Evolutionary conservation across 345 rosid genomes (phyloP).

Genomic region (Eucalyptus cloeziana): DNA sequence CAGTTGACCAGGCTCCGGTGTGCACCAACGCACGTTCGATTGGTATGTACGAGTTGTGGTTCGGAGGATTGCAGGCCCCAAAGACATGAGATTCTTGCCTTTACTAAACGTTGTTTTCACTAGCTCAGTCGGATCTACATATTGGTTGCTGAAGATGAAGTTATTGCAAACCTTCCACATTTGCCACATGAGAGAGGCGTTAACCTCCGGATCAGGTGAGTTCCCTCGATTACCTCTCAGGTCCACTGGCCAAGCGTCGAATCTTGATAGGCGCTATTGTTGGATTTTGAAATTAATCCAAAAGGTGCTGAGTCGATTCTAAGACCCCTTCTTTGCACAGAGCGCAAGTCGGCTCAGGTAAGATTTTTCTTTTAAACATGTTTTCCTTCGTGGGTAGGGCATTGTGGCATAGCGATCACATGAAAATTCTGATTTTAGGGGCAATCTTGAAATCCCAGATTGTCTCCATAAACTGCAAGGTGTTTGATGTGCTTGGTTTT

Average conservation of each 20-base stretch:
- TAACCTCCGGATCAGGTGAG: background rate
- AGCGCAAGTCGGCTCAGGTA: background rate
- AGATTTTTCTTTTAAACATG: too few relatives aligned
- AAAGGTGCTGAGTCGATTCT: background rate
- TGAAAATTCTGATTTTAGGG: background rate
- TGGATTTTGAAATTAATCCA: background rate
- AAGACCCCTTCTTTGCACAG: too few relatives aligned
- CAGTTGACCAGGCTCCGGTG: background rate
- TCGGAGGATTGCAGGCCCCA: background rate
- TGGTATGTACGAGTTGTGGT: background rate
- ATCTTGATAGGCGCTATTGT: background rate
- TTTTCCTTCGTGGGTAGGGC: background rate
- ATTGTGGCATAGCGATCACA: fast-evolving
- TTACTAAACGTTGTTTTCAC: too few relatives aligned
- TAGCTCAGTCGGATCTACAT: background rate
- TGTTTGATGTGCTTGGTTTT: background rate
- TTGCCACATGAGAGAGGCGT: background rate
- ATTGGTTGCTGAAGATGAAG: background rate
- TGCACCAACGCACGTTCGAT: background rate
- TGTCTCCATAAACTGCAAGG: background rate
- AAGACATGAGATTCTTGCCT: too few relatives aligned
- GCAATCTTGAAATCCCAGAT: fast-evolving
- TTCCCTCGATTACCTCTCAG: background rate
- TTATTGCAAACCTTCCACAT: background rate
- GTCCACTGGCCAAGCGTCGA: background rate